A percentile compares a stretch with the other conserved stretches of the same genome.
These are phyloP conservation scores for Cyphellophora attinorum DNA, from an alignment of 2,329 filamentous ascomycete species.

Conservation along the genomic window DNA sequence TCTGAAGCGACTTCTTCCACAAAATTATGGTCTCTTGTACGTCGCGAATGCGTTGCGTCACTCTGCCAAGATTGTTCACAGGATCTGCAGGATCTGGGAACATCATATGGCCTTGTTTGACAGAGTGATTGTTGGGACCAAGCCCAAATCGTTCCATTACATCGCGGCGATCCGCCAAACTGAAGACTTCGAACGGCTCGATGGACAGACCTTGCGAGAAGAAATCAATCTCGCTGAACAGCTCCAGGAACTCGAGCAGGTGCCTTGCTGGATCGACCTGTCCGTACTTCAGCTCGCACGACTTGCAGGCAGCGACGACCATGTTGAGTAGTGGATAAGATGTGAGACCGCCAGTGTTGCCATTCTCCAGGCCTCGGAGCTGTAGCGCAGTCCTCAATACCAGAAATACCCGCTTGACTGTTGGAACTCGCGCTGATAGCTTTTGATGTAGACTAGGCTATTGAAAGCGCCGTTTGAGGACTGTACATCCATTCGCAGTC, in stretches of 20 bases:
- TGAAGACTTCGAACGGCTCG: constrained; percentile 36
- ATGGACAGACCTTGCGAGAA: constrained; percentile 38
- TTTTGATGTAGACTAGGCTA: constrained; percentile 33
- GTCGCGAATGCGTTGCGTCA: constrained; percentile 38
- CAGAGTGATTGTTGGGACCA: constrained; percentile 5
- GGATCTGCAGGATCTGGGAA: constrained; percentile 52
- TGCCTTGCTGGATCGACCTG: constrained; percentile 27
- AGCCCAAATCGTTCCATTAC: constrained; percentile 3
- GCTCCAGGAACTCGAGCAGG: constrained; percentile 39
- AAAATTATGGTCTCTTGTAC: constrained; percentile 33
- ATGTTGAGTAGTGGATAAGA: constrained; percentile 49
- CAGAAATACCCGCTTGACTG: constrained; percentile 40
- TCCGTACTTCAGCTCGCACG: constrained; percentile 26
- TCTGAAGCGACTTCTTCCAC: too few species aligned
- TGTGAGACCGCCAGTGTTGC: constrained; percentile 39
- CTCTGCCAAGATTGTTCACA: constrained; percentile 46
- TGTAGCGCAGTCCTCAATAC: constrained; percentile 42
- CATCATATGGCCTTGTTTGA: constrained; percentile 31
- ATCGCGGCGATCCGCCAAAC: background rate
- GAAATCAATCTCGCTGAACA: constrained; percentile 41
- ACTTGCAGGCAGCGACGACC: constrained; percentile 44
- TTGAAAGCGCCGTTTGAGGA: constrained; percentile 31
- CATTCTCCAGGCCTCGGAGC: constrained; percentile 38
- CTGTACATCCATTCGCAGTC: constrained; percentile 44
- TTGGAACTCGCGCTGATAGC: constrained; percentile 40